These are phyloP conservation scores for Pseudevernia furfuracea DNA, from an alignment of 495 filamentous ascomycete species.

Conservation along the genomic window DNA sequence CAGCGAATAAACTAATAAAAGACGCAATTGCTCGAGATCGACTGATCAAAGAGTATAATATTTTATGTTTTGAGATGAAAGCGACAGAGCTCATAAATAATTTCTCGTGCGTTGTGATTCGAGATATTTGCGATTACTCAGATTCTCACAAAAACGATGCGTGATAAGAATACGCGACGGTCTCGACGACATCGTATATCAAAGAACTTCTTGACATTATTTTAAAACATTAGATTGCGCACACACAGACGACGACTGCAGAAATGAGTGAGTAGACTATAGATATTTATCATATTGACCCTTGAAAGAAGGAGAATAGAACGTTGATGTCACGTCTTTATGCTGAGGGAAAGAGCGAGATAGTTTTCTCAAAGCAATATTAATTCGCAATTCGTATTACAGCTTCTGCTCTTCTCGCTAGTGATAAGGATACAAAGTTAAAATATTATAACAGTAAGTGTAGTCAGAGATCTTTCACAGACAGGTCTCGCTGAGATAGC, in stretches of 20 bases:
- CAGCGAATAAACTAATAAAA: conserved; percentile 34
- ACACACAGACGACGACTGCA: too few relatives aligned
- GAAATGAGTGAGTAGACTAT: too few relatives aligned
- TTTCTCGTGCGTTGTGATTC: background rate
- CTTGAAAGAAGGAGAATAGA: too few relatives aligned
- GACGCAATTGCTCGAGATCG: conserved; percentile 37
- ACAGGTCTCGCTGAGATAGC: background rate
- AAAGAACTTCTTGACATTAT: conserved; percentile 26
- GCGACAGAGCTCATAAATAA: conserved; percentile 19
- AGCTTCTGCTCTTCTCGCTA: background rate
- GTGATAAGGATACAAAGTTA: background rate
- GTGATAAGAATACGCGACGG: conserved; percentile 35
- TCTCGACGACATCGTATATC: conserved; percentile 32
- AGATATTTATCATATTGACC: too few relatives aligned
- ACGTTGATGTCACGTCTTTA: too few relatives aligned
- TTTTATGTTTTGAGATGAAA: background rate
- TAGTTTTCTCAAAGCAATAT: background rate
- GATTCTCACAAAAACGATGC: conserved; percentile 13
- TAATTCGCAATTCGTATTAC: background rate
- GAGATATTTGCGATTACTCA: background rate
- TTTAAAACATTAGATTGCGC: too few relatives aligned
- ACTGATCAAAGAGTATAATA: conserved; percentile 18
- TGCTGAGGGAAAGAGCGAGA: background rate
- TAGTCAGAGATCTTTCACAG: background rate
- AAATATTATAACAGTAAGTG: background rate